These are phyloP conservation scores for Cucumis cinereus DNA, from an alignment of 306 rosid species.

Conservation along the genomic window DNA sequence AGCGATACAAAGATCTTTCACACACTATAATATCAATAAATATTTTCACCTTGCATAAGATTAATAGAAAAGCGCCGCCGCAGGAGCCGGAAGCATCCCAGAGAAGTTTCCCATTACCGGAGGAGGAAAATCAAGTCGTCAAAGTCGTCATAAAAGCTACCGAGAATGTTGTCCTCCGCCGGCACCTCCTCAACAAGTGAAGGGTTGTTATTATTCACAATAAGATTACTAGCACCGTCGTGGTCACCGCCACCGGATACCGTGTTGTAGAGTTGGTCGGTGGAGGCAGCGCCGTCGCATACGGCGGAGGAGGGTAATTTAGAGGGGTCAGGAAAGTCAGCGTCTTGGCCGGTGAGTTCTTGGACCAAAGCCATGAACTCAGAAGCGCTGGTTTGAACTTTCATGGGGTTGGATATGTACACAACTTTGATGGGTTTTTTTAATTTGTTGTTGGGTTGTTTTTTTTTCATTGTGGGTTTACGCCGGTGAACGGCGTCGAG, in stretches of 20 bases:
- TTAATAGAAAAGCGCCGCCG: background rate
- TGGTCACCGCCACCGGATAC: background rate
- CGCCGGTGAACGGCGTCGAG: background rate
- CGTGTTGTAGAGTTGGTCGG: background rate
- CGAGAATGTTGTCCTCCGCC: background rate
- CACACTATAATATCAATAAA: background rate
- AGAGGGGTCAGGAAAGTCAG: conserved; percentile 47
- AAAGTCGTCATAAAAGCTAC: background rate
- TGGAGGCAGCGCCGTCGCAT: background rate
- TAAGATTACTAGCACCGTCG: background rate
- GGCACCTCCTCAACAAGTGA: background rate
- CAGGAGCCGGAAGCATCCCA: background rate
- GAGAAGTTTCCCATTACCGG: background rate
- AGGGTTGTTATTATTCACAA: background rate
- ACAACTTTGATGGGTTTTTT: conserved; percentile 47
- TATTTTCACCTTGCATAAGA: background rate
- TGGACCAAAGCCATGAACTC: conserved; percentile 74
- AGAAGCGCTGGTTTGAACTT: conserved; percentile 55
- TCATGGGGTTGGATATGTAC: conserved; percentile 76
- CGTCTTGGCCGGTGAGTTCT: conserved; percentile 65
- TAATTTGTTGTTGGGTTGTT: background rate
- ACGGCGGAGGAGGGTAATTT: conserved; percentile 9
- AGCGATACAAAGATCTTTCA: background rate
- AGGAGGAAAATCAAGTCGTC: background rate
- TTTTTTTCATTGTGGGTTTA: background rate